Conservation (phyloP, 139 green algal species). For the Coccomyxa sp. region DNA sequence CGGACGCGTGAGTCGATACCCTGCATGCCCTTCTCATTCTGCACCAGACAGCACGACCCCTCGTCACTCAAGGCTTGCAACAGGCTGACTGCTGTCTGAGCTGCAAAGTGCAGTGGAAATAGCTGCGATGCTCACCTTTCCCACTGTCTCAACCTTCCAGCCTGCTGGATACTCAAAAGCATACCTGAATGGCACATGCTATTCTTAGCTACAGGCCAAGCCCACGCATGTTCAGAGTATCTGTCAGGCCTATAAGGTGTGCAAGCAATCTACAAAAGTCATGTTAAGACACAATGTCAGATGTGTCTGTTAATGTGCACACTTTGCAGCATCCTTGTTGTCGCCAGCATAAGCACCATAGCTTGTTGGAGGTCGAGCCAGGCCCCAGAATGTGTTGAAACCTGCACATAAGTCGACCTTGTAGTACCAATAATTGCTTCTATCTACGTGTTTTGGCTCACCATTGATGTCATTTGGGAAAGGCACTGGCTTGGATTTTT, state of each 20-base stretch:
- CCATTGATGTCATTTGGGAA: neutral
- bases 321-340: slow-evolving; percentile 60
- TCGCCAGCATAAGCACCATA: slow-evolving; percentile 84
- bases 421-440: neutral
- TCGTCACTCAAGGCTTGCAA: too few relatives aligned
- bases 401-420: slow-evolving; percentile 19
- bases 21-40: slow-evolving; percentile 82
- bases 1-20: slow-evolving; percentile 76
- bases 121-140: slow-evolving; percentile 48
- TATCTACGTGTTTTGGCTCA: neutral
- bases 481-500: neutral
- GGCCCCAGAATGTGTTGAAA: slow-evolving; percentile 53
- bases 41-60: neutral
- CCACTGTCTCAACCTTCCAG: slow-evolving; percentile 71
- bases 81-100: neutral
- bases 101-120: too few relatives aligned
- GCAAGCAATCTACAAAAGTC: neutral
- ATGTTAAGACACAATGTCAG: too few relatives aligned
- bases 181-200: slow-evolving; percentile 40
- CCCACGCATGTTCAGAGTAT: neutral
- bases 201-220: neutral
- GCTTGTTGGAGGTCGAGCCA: slow-evolving; percentile 63
- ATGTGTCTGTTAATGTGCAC: neutral
- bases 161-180: slow-evolving; percentile 70
- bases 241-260: neutral